Conservation (phyloP, 352 stramenopile species). For the Globisporangium polare region DNA sequence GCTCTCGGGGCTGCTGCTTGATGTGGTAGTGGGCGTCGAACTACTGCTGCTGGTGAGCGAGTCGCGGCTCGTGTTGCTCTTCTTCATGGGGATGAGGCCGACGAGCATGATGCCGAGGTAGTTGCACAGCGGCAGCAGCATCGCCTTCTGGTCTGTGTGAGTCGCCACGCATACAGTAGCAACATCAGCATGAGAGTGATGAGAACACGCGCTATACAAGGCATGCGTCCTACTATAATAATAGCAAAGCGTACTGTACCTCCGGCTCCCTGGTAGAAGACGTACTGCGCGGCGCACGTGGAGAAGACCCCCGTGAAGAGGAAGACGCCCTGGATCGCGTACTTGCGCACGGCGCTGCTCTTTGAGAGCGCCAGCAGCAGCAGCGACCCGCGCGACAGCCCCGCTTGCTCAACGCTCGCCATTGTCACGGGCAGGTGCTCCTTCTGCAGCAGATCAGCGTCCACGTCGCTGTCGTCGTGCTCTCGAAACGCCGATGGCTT, state of each 20-base stretch:
- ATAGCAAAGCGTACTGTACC: not conserved
- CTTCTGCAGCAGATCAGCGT: not conserved
- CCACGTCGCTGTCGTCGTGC: not conserved
- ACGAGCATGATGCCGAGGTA: constrained; percentile 87
- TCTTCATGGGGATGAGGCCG: constrained; percentile 43
- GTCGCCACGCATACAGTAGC: not conserved
- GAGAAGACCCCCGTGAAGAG: constrained; percentile 81
- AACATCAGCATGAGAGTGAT: not conserved
- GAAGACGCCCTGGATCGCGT: constrained; percentile 58
- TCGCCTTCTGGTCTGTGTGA: constrained; percentile 63
- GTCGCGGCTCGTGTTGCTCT: not conserved
- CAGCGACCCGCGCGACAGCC: not conserved
- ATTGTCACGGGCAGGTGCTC: not conserved
- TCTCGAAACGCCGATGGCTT: constrained; percentile 5
- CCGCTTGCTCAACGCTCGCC: not conserved
- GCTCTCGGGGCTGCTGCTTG: not conserved
- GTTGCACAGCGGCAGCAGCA: constrained; percentile 85
- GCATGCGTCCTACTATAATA: not conserved
- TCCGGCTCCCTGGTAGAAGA: constrained; percentile 77
- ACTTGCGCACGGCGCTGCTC: constrained; percentile 5
- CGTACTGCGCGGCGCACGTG: constrained; percentile 78
- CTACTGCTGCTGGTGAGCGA: not conserved
- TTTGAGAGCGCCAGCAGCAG: not conserved
- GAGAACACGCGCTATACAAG: not conserved
- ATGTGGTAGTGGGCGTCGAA: not conserved